Evolutionary conservation across 148 eudicot species (phyloP).

Genomic region (Oxyria digyna): DNA sequence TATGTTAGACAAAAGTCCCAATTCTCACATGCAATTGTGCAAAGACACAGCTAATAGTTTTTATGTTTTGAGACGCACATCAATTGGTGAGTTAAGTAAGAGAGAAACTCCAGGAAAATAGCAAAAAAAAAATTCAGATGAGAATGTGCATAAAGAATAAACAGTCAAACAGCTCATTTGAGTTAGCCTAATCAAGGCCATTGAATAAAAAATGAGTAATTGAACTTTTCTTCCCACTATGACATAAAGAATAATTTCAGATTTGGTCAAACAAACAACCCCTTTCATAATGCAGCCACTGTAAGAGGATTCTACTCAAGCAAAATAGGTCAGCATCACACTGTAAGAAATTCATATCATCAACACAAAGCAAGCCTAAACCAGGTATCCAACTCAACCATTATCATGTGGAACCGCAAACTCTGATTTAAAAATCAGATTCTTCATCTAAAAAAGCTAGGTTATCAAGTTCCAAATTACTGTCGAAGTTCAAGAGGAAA

Average conservation of each 20-base stretch:
- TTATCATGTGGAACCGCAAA: not conserved
- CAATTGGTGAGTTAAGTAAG: not conserved
- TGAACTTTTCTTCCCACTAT: not conserved
- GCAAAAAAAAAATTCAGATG: not conserved
- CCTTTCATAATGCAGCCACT: not conserved
- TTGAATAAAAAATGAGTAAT: not conserved
- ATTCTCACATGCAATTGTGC: not conserved
- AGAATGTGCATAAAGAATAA: not conserved
- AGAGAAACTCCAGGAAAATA: not conserved
- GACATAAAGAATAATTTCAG: not conserved
- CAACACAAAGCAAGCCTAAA: not conserved
- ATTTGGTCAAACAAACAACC: slow-evolving; percentile 5
- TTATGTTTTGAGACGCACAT: not conserved
- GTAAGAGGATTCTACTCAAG: not conserved
- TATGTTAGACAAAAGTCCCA: not conserved
- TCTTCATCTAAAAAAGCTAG: not conserved
- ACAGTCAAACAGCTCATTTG: not conserved
- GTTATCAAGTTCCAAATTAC: not conserved
- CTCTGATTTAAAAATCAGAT: not conserved
- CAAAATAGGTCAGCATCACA: not conserved
- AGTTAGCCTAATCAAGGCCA: not conserved
- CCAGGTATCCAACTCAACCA: not conserved
- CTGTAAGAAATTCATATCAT: not conserved
- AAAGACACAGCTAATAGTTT: not conserved
- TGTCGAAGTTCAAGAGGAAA: not conserved